These are phyloP conservation scores for Pyrenochaeta sp. DNA, from an alignment of 2,329 filamentous ascomycete species.

Conservation along the genomic window DNA sequence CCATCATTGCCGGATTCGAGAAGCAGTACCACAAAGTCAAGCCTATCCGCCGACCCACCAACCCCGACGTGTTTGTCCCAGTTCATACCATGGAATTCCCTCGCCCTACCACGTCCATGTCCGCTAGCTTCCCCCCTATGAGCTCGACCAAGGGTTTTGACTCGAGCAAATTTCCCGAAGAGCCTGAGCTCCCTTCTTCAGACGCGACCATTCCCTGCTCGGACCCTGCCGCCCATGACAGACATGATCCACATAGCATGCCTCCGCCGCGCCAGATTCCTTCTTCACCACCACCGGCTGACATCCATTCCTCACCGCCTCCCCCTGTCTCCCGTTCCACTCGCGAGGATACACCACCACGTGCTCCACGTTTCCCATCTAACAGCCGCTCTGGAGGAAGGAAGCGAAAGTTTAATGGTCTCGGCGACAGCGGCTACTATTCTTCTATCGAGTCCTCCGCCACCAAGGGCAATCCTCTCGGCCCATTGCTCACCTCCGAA, in stretches of 20 bases:
- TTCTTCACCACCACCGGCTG: conserved; percentile 73
- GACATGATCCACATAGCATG: conserved; percentile 52
- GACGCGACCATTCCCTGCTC: conserved; percentile 61
- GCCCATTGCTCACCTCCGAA: conserved; percentile 76
- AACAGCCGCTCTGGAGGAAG: conserved; percentile 73
- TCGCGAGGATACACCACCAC: conserved; percentile 78
- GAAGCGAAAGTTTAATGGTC: conserved; percentile 78
- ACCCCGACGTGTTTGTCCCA: conserved; percentile 48
- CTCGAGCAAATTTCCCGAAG: conserved; percentile 59
- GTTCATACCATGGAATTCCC: conserved; percentile 40
- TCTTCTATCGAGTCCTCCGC: conserved; percentile 94
- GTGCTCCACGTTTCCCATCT: conserved; percentile 65
- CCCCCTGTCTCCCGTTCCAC: conserved; percentile 72
- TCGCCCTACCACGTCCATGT: conserved; percentile 50
- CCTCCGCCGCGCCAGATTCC: conserved; percentile 59
- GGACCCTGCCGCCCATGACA: conserved; percentile 58
- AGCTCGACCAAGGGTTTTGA: conserved; percentile 55
- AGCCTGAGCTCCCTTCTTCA: conserved; percentile 57
- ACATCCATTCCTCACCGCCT: conserved; percentile 92
- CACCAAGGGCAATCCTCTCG: conserved; percentile 72
- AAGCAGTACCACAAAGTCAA: conserved; percentile 90
- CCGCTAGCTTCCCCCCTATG: conserved; percentile 43
- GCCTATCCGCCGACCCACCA: conserved; percentile 64
- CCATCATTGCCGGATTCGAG: conserved; percentile 89
- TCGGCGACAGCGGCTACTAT: conserved; percentile 96